Conservation (phyloP, 257 asterid species). For the Nicotiana tomentosiformis region DNA sequence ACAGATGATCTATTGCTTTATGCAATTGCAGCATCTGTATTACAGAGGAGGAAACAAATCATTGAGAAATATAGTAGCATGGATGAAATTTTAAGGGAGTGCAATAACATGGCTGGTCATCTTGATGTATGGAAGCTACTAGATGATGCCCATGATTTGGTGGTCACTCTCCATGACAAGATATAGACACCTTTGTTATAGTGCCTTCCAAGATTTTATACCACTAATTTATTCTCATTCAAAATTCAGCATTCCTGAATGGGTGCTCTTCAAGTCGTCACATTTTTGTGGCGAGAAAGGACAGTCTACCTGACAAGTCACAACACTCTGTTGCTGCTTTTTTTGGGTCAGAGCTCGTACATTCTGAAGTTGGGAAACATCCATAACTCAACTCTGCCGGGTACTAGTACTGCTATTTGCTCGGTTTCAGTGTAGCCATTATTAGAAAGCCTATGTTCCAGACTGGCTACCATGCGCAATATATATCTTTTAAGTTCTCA, state of each 20-base stretch:
- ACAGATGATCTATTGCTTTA: slow-evolving; percentile 75
- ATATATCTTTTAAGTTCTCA: neutral
- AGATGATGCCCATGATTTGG: slow-evolving; percentile 86
- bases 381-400: neutral
- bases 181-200: slow-evolving; percentile 26
- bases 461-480: neutral
- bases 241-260: neutral
- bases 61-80: slow-evolving; percentile 75
- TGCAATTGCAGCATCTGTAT: slow-evolving; percentile 79
- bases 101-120: slow-evolving; percentile 82
- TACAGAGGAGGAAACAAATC: slow-evolving; percentile 74
- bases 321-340: neutral
- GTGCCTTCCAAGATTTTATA: neutral
- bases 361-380: neutral
- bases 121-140: slow-evolving; percentile 82
- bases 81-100: slow-evolving; percentile 87
- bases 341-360: neutral
- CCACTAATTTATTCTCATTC: slow-evolving; percentile 5
- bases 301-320: neutral
- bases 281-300: neutral
- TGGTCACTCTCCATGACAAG: slow-evolving; percentile 71
- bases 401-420: neutral
- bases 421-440: neutral
- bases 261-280: neutral
- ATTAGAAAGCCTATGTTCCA: neutral